Evolutionary conservation across 2,329 filamentous ascomycete genomes (phyloP).

Genomic region (Aspergillus amoenus): DNA sequence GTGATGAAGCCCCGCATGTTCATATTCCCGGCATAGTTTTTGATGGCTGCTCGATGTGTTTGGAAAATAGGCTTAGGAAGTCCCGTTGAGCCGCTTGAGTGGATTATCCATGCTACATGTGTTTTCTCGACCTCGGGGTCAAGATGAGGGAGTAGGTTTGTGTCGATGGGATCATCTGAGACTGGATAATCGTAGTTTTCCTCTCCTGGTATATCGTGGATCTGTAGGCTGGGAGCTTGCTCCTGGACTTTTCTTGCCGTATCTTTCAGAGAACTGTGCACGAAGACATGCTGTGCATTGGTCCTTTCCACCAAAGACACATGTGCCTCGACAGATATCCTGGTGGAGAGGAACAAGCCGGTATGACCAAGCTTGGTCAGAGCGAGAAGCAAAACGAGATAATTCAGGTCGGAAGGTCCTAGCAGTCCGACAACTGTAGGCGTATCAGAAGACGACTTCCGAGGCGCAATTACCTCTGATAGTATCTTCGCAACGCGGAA

Average conservation of each 20-base stretch:
- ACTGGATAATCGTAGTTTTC: conserved; percentile 21
- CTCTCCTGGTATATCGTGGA: conserved; percentile 29
- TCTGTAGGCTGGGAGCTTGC: conserved; percentile 20
- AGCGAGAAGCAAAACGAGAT: conserved; percentile 55
- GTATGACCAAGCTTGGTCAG: conserved; percentile 57
- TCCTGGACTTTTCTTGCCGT: conserved; percentile 23
- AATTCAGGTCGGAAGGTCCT: conserved; percentile 55
- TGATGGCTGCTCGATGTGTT: conserved; percentile 52
- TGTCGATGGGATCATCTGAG: conserved; percentile 17
- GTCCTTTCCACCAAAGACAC: conserved; percentile 48
- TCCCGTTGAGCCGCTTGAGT: conserved; percentile 57
- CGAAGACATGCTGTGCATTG: conserved; percentile 36
- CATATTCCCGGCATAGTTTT: conserved; percentile 48
- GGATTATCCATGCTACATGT: conserved; percentile 47
- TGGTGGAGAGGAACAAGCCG: conserved; percentile 54
- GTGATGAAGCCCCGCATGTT: conserved; percentile 54
- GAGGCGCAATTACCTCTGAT: conserved; percentile 23
- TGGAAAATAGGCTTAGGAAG: conserved; percentile 64
- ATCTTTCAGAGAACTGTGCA: conserved; percentile 25
- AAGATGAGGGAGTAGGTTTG: conserved; percentile 24
- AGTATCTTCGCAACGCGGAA: conserved; percentile 31
- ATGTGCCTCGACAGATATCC: conserved; percentile 54
- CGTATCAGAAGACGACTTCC: conserved; percentile 25
- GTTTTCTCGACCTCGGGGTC: conserved; percentile 28
- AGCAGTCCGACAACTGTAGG: conserved; percentile 50